Evolutionary conservation across 1,284 basidiomycete species (phyloP), one percentile per base, ranked within the genome.

Genomic region (Puccinia polysora): DNA sequence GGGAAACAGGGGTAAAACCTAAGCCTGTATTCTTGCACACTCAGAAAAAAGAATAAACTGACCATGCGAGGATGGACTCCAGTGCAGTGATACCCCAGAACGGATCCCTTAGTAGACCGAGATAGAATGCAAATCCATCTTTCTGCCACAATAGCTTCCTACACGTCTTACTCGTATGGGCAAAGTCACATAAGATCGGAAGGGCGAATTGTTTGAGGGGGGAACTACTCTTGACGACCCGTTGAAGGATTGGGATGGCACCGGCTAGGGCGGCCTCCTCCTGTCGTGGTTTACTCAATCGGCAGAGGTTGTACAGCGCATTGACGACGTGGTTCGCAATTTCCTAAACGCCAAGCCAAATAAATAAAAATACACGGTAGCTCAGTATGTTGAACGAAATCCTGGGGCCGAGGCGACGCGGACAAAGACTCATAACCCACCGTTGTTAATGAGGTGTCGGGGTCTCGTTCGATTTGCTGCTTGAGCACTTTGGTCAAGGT

Each of bases 231-330:
- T 88, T 85, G 73, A 94, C 90, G 58, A 97, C 88, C 2, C 87
- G 86, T 79, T 92, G 89, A 47, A 98, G 84, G 75, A 90, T 86
- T 0, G 95, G 91, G 32, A 98, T 88, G 74, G 96, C 90, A 14
- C 93, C 95, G 2, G 91, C 91, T 77, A 93, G 88, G 0, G 94
- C 93, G 4, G 95, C 93, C 80, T 97, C 95, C 81, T 97, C 95
- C 80, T 97, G 95, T 70, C 93, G 84, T 1, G 87, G 86, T 80
- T 94, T 95, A 81, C 92, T 94, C 71, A 97, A 83, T n/a, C 91
- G 86, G 79, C 92, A 95, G 23, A 97, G 87, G 75, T 93, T 93
- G 82, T 90, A 96, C 77, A 92, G 90, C 0, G 91, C 92, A 80
- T 95, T 92, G 84, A 96, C 92, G 69, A 95, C 87, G 76, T 91